These are phyloP conservation scores for Malassezia slooffiae DNA, from an alignment of 1,284 basidiomycete genomes.

Conservation along the genomic window DNA sequence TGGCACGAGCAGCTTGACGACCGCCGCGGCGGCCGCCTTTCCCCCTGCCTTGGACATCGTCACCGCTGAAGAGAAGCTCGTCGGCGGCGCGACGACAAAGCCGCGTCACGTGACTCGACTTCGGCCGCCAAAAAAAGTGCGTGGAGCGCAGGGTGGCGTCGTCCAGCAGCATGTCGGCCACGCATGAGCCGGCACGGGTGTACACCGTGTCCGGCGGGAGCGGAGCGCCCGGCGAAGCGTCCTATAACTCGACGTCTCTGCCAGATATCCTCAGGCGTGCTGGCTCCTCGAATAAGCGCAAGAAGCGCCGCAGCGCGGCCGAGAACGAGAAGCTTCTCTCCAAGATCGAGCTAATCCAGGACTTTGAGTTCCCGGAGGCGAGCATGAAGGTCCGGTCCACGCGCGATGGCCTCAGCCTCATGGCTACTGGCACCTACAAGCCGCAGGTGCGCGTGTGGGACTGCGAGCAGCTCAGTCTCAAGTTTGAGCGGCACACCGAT, in stretches of 20 bases:
- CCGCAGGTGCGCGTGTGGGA: slow-evolving; percentile 96
- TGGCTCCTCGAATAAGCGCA: slow-evolving; percentile 42
- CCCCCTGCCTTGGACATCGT: slow-evolving; percentile 43
- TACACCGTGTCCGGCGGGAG: slow-evolving; percentile 40
- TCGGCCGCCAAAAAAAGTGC: slow-evolving; percentile 4
- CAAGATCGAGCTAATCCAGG: slow-evolving; percentile 53
- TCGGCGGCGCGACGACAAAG: neutral
- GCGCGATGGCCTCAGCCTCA: slow-evolving; percentile 75
- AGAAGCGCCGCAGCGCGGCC: slow-evolving; percentile 29
- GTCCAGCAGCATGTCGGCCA: slow-evolving; percentile 22
- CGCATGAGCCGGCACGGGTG: slow-evolving; percentile 35
- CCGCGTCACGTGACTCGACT: slow-evolving; percentile 5
- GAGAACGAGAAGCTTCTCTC: slow-evolving; percentile 33
- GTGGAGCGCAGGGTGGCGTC: neutral
- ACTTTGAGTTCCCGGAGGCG: slow-evolving; percentile 94
- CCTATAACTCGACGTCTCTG: slow-evolving; percentile 41
- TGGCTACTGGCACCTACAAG: slow-evolving; percentile 96
- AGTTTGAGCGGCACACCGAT: slow-evolving; percentile 92
- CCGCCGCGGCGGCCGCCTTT: slow-evolving; percentile 23
- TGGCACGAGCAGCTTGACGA: slow-evolving; percentile 63
- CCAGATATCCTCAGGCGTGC: slow-evolving; percentile 40
- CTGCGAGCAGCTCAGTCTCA: slow-evolving; percentile 77
- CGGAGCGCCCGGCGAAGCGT: slow-evolving; percentile 27
- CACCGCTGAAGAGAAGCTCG: neutral
- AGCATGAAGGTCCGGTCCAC: slow-evolving; percentile 84